Evolutionary conservation across 164 flowering plant genomes (phyloP), one percentile per base, ranked within the genome.

Genomic region (Chimonanthus salicifolius): DNA sequence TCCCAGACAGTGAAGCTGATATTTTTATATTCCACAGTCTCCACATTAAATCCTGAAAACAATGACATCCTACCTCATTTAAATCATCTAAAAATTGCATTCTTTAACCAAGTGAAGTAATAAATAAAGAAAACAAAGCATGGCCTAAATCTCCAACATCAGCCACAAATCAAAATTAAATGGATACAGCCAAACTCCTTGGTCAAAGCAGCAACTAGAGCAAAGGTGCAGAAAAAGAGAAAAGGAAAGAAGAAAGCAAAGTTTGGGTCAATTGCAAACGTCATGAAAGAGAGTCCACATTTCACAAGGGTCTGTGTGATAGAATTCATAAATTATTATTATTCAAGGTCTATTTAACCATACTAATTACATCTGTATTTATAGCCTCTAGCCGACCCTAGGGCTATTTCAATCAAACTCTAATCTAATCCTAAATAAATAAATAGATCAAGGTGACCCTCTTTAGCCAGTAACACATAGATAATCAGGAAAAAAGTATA

Each of bases 1-100:
- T 94, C 98, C 97, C 98, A 94, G 21, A 94, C 97, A 33, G 98
- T 94, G 84, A 94, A 94, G 85, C 98, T 94, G 78, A 94, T 94
- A 85, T 94, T 94, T 78, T 94, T 94, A 79, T 94, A 94, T 63
- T 94, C 98, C 67, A 94, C 97, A 69, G 98, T 93, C 80, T 93
- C 98, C 77, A 93, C 98, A 82, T 93, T 93, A 77, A 93, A 93
- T 20, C 98, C 98, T 93, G 89, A 68, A 81, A 69, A 44, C 1
- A 66, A 43, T 13, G 45, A 44, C 43, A 20, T 63, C 48, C 45
- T 20, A 44, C 46, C 11, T 10, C 62, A 6, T n/a, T 63, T 21
- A 63, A 5, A 63, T 20, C 66, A 63, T 66, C 6, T 48, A 1
- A 65, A 13, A 6, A 66, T 15, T 6, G 16, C 21, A 66, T 54